Evolutionary conservation across 345 rosid species (phyloP), one percentile per base, ranked within the genome.

Genomic region (Camelina sativa): DNA sequence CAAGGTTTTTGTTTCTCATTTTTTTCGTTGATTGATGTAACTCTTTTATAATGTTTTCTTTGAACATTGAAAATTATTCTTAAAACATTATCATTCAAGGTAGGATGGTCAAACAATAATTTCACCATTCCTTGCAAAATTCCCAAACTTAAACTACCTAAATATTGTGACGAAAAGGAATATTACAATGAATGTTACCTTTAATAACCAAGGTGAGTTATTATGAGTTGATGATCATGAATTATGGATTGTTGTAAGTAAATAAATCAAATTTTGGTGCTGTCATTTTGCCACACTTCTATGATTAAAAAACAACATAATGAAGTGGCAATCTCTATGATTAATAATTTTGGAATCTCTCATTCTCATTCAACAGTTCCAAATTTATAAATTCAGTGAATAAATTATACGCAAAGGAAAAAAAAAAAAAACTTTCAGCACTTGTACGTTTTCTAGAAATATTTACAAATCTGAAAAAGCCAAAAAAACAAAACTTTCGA

Each of bases 331-430:
- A 38, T 13, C 72, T 71, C 48, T 71, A 57, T 77, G 57, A 72
- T 72, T 78, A 41, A 34, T 34, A 72, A 51, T 71, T 51, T 65
- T n/a, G 46, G 81, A 78, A 78, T 66, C 69, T 66, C 69, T 65
- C 51, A 58, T 41, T 66, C 69, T 65, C 34, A 58, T 41, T 58
- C 15, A 7, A 44, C 8, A 17, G 19, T 7, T 48, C 20, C 46
- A 25, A 28, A 38, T 7, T 17, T 48, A 19, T 55, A 43, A 50
- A 48, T 41, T 63, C 46, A 12, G 16, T 13, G 12, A 74, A 15
- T 11, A 32, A 54, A 23, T 28, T 6, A 55, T 15, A 56, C 28
- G 74, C 54, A 69, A 70, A 50, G 11, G 32, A 22, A 11, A 17
- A 23, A 34, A 30, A 30, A 30, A 32, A 6, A 16, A 35, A 34